phyloP scores from a whole-genome alignment of 2,329 filamentous ascomycete species.

The Cladobotryum protrusum region DNA sequence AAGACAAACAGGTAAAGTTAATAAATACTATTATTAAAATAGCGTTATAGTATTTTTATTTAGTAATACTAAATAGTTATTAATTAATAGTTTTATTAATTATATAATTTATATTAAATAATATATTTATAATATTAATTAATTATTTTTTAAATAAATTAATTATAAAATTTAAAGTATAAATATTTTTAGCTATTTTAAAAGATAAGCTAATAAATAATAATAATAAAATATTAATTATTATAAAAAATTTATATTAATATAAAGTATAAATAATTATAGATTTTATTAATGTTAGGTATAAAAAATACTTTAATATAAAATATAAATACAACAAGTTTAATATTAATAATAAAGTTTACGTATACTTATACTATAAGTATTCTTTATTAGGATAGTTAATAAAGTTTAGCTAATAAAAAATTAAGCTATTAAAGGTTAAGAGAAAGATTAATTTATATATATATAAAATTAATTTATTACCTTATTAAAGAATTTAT shows the following conservation, averaged over 20 bases:
- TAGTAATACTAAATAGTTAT: not conserved
- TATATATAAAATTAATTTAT: not conserved
- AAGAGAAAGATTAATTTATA: not conserved
- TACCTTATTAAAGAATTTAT: not conserved
- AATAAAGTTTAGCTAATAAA: not conserved
- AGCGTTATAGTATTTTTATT: not conserved
- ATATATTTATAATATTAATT: not conserved
- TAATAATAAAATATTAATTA: not conserved
- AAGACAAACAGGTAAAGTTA: not conserved
- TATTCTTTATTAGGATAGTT: not conserved
- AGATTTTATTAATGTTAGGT: not conserved
- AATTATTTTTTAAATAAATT: not conserved
- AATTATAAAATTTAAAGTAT: not conserved
- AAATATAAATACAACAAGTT: not conserved
- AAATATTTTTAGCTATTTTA: not conserved
- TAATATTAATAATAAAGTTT: not conserved
- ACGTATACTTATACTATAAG: not conserved
- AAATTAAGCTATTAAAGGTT: not conserved
- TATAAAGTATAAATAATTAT: not conserved
- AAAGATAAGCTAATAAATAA: not conserved
- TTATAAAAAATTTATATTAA: not conserved
- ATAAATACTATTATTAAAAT: conserved; percentile 1
- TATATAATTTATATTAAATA: not conserved
- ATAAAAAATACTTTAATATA: not conserved
- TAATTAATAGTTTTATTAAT: not conserved